Base-by-base conservation (phyloP, 257 asterid genomes). In the Datura wrightii region DNA sequence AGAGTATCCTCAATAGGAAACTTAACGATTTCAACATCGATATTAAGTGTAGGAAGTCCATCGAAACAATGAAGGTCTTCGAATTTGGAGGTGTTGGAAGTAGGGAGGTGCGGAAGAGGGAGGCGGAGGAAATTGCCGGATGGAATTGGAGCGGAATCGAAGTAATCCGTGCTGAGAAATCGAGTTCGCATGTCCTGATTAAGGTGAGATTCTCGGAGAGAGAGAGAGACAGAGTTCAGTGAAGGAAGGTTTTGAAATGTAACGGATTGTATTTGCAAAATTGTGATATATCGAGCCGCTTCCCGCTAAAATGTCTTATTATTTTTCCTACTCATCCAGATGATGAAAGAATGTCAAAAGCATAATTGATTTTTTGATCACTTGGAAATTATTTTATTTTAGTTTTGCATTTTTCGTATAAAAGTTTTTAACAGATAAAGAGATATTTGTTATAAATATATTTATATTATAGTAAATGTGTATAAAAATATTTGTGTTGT, bases 181-280 rank as follows among this genome's bases (percentile, higher is more conserved):
- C 99, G 98, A 88, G 97, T 94, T 87, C 97, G 97, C 99, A 94
- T 96, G 18, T 87, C 87, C 86, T n/a, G 83, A 67, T 55, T 80
- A 62, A 34, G 11, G 31, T 8, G 70, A 48, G 80, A 52, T 11
- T 11, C 9, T 11, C 39, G n/a, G 42, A 5, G 72, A 36, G n/a
- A 42, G 59, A 78, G 8, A 11, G 44, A 46, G 16, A 11, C 46
- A 3, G 39, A 74, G 60, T 13, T 10, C 5, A 41, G 63, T 14
- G 46, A 50, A 78, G 9, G 31, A 24, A 24, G 48, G 39, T 50
- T 78, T 78, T 78, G 63, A 78, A 78, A 14, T 52, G 63, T 34
- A 53, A 76, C 81, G 44, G 44, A 24, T 13, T 48, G 81, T 74
- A 24, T 13, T 34, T 78, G 65, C 24, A 34, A 78, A 76, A 7